Evolutionary conservation across 2,329 filamentous ascomycete species (phyloP).

Genomic region (Colletotrichum sp.): DNA sequence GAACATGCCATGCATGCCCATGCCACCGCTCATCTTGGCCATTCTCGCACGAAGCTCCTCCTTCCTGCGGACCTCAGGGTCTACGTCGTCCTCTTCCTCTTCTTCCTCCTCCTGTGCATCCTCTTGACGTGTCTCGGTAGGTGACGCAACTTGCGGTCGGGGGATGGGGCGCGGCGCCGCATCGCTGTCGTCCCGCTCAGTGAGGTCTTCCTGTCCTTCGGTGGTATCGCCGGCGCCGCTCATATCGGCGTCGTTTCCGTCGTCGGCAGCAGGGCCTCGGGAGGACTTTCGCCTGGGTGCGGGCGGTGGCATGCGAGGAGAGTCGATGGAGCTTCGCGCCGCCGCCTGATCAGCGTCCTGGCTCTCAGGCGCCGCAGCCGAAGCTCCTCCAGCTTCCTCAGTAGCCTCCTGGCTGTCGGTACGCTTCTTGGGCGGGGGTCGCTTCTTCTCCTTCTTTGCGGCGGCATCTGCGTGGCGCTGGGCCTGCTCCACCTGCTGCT

Average conservation of each 20-base stretch:
- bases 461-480: slow-evolving; percentile 78
- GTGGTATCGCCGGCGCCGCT: slow-evolving; percentile 69
- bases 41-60: slow-evolving; percentile 93
- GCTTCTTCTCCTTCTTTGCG: slow-evolving; percentile 88
- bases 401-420: slow-evolving; percentile 50
- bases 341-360: slow-evolving; percentile 51
- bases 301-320: slow-evolving; percentile 40
- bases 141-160: slow-evolving; percentile 42
- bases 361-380: slow-evolving; percentile 2
- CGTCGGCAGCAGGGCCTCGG: slow-evolving; percentile 48
- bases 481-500: slow-evolving; percentile 90
- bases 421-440: slow-evolving; percentile 69
- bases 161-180: slow-evolving; percentile 50
- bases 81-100: slow-evolving; percentile 80
- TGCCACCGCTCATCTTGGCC: slow-evolving; percentile 98
- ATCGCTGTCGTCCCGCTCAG: slow-evolving; percentile 78
- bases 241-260: slow-evolving; percentile 70
- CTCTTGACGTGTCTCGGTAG: slow-evolving; percentile 33
- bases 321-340: slow-evolving; percentile 56
- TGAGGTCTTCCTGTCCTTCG: slow-evolving; percentile 63
- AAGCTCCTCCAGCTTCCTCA: slow-evolving; percentile 26
- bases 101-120: slow-evolving; percentile 60
- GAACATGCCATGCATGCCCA: slow-evolving; percentile 97
- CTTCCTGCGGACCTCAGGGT: slow-evolving; percentile 83
- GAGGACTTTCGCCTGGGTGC: slow-evolving; percentile 59